phyloP scores from a whole-genome alignment of 2,329 filamentous ascomycete genomes.

The Botrytis paeoniae region DNA sequence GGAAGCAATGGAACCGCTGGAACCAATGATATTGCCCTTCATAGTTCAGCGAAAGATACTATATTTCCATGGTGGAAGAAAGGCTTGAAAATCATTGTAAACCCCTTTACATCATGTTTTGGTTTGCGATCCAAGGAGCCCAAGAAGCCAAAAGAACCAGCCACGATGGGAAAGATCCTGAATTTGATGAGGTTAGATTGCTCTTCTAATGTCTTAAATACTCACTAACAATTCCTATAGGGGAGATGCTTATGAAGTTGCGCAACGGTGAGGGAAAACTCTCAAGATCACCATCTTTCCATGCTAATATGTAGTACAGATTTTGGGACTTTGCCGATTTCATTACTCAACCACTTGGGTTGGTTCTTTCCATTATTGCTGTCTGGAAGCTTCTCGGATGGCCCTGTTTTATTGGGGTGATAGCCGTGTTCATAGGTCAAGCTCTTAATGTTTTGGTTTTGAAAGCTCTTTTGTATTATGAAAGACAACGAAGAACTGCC shows the following conservation, averaged over 20 bases:
- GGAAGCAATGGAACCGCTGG: conserved; percentile 19
- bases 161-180: conserved; percentile 86
- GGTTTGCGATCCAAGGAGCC: conserved; percentile 32
- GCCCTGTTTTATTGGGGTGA: conserved; percentile 70
- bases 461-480: conserved; percentile 62
- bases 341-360: conserved; percentile 70
- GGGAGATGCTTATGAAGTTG: conserved; percentile 73
- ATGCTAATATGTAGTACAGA: conserved; percentile 36
- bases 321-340: conserved; percentile 87
- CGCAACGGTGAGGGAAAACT: conserved; percentile 49
- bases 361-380: conserved; percentile 70
- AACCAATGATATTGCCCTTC: conserved; percentile 17
- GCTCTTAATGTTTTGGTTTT: conserved; percentile 66
- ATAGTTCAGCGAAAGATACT: conserved; percentile 17
- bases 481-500: conserved; percentile 66
- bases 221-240: conserved; percentile 23
- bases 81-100: conserved; percentile 24
- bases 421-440: conserved; percentile 68
- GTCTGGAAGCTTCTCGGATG: conserved; percentile 79
- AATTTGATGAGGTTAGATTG: conserved; percentile 70
- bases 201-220: too few relatives aligned
- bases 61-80: conserved; percentile 21
- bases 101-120: conserved; percentile 33
- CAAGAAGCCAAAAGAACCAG: conserved; percentile 50
- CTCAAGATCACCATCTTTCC: neutral